Evolutionary conservation across 192 early-diverging fungal genomes (phyloP).

Genomic region (Gryganskiella cystojenkinii): DNA sequence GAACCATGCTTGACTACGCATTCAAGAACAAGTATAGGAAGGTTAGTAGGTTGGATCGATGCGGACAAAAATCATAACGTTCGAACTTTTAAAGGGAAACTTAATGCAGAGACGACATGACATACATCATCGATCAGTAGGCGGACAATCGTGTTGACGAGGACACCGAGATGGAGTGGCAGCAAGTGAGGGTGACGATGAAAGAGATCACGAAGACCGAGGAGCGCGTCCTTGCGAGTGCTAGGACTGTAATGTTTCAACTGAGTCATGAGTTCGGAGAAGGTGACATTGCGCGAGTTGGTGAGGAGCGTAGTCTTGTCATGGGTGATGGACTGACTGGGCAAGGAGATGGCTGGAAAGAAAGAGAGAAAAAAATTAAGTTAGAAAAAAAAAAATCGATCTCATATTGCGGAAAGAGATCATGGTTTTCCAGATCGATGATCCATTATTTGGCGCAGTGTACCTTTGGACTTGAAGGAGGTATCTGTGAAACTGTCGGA

Average conservation of each 20-base stretch:
- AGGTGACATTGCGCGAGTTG: slow-evolving; percentile 80
- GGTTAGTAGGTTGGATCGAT: background rate
- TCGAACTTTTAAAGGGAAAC: background rate
- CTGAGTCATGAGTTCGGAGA: slow-evolving; percentile 79
- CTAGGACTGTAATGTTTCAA: slow-evolving; percentile 81
- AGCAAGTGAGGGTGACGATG: slow-evolving; percentile 55
- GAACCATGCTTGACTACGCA: slow-evolving; percentile 47
- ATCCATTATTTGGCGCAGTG: background rate
- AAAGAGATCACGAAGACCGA: slow-evolving; percentile 61
- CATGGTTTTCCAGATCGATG: background rate
- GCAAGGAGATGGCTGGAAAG: slow-evolving; percentile 74
- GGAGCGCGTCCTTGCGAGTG: slow-evolving; percentile 64
- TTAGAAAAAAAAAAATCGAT: background rate
- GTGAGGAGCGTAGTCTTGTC: slow-evolving; percentile 80
- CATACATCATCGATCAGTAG: slow-evolving; percentile 66
- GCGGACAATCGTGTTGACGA: slow-evolving; percentile 60
- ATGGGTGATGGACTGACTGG: slow-evolving; percentile 80
- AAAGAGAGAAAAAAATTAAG: background rate
- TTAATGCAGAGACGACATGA: background rate
- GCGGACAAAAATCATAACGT: background rate
- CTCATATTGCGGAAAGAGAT: background rate
- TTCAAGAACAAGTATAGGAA: background rate
- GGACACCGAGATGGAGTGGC: slow-evolving; percentile 51
- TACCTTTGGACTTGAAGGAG: slow-evolving; percentile 84
- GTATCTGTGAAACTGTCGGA: slow-evolving; percentile 83